Conservation (phyloP, 2,329 filamentous ascomycete species). For the Neonectria ditissima region DNA sequence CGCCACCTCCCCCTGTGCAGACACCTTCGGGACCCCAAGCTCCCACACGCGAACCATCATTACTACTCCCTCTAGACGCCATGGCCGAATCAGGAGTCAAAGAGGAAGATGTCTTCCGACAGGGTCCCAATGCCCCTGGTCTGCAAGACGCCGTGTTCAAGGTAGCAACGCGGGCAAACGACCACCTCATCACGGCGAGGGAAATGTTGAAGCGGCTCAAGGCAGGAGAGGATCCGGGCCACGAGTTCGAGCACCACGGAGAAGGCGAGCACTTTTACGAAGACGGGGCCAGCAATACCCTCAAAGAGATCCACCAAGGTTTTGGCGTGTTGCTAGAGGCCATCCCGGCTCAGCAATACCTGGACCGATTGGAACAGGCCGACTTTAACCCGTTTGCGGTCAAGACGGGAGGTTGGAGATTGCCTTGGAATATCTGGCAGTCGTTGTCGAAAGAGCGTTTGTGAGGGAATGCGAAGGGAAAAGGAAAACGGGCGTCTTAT, state of each 20-base stretch:
- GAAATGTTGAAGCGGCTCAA: constrained; percentile 89
- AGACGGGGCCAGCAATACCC: constrained; percentile 50
- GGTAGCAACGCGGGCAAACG: constrained; percentile 92
- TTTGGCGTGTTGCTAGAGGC: constrained; percentile 87
- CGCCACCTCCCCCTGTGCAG: constrained; percentile 66
- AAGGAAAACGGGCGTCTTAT: not conserved
- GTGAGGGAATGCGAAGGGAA: constrained; percentile 42
- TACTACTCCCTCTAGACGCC: constrained; percentile 87
- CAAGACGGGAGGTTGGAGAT: constrained; percentile 75
- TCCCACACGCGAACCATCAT: constrained; percentile 59
- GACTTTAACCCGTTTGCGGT: constrained; percentile 87
- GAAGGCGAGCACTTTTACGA: constrained; percentile 75
- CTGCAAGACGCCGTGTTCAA: constrained; percentile 91
- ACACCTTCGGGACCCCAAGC: constrained; percentile 55
- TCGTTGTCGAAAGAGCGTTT: constrained; percentile 62
- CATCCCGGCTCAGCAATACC: constrained; percentile 80
- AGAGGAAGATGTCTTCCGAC: constrained; percentile 90
- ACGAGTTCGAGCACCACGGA: constrained; percentile 88
- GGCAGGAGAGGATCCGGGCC: constrained; percentile 79
- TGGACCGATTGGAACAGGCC: constrained; percentile 79
- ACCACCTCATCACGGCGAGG: constrained; percentile 92
- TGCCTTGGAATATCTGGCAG: constrained; percentile 81
- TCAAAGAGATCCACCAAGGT: constrained; percentile 65
- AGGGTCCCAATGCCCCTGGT: constrained; percentile 81
- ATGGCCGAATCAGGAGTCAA: constrained; percentile 85